A percentile compares a stretch with the other conserved stretches of the same genome.
These are phyloP conservation scores for Candida parachauliodes DNA, from an alignment of 805 yeast genomes.

Conservation along the genomic window DNA sequence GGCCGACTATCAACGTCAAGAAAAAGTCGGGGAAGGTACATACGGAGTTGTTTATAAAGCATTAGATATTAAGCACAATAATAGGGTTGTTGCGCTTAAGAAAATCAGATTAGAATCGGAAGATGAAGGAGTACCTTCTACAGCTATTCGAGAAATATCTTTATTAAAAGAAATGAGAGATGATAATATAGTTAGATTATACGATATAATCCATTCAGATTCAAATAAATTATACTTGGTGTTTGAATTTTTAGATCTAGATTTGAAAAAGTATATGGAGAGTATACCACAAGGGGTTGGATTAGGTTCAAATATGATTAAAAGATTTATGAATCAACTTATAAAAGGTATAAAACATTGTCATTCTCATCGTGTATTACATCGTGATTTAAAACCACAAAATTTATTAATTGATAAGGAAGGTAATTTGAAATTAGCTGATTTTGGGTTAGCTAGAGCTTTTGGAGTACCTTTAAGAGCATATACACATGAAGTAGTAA, in stretches of 20 bases:
- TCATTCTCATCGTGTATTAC: slow-evolving; percentile 90
- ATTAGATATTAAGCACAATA: slow-evolving; percentile 79
- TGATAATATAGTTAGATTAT: slow-evolving; percentile 86
- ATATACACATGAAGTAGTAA: slow-evolving; percentile 96
- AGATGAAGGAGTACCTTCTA: slow-evolving; percentile 97
- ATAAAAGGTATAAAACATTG: slow-evolving; percentile 90
- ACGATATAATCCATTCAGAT: slow-evolving; percentile 94
- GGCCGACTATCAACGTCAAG: slow-evolving; percentile 88
- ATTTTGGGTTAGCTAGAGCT: slow-evolving; percentile 95
- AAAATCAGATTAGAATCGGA: slow-evolving; percentile 94
- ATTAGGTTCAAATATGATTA: slow-evolving; percentile 84
- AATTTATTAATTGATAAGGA: slow-evolving; percentile 91
- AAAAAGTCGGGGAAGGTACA: slow-evolving; percentile 97
- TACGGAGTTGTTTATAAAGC: slow-evolving; percentile 99
- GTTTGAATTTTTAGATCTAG: slow-evolving; percentile 90
- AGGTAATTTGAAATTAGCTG: slow-evolving; percentile 75
- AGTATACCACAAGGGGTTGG: slow-evolving; percentile 88
- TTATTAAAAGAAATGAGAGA: slow-evolving; percentile 89
- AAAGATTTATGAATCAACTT: slow-evolving; percentile 87
- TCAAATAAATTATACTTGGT: slow-evolving; percentile 89
- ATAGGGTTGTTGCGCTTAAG: slow-evolving; percentile 92
- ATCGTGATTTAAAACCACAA: slow-evolving; percentile 95
- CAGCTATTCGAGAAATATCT: slow-evolving; percentile 96
- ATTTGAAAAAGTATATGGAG: slow-evolving; percentile 96
- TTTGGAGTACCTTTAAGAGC: slow-evolving; percentile 97